Conservation (phyloP, 2,329 filamentous ascomycete species). For the Diaporthe sp. region DNA sequence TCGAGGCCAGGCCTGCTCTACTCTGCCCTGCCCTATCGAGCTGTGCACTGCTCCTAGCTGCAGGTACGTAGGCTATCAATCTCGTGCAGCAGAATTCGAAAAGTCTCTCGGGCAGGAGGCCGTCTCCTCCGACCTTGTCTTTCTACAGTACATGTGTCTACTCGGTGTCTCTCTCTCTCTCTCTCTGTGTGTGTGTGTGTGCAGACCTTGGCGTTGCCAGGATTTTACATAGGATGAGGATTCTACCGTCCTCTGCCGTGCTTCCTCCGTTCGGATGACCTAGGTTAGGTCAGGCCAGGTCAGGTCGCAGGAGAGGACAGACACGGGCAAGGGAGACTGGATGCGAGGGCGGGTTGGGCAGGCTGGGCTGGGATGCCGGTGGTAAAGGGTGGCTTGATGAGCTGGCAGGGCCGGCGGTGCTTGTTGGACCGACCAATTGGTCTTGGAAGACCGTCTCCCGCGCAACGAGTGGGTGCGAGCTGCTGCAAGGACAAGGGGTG, state of each 20-base stretch:
- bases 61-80: constrained; percentile 27
- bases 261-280: constrained; percentile 19
- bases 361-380: constrained; percentile 47
- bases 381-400: constrained; percentile 49
- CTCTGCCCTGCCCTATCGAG: background rate
- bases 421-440: constrained; percentile 49
- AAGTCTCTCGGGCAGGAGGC: constrained; percentile 21
- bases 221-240: background rate
- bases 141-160: background rate
- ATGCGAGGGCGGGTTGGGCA: constrained; percentile 31
- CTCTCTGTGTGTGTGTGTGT: too few species aligned
- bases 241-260: constrained; percentile 12
- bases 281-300: background rate
- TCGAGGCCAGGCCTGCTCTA: constrained; percentile 18
- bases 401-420: constrained; percentile 48
- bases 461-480: constrained; percentile 44
- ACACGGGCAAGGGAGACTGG: background rate
- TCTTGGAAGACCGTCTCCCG: constrained; percentile 44
- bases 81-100: background rate
- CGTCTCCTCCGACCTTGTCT: background rate
- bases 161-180: background rate
- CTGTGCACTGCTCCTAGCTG: constrained; percentile 15
- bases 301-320: constrained; percentile 14
- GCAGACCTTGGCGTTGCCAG: background rate
- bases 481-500: constrained; percentile 40